Conservation (phyloP, 768 basidiomycete species). For the Lyophyllum decastes region DNA sequence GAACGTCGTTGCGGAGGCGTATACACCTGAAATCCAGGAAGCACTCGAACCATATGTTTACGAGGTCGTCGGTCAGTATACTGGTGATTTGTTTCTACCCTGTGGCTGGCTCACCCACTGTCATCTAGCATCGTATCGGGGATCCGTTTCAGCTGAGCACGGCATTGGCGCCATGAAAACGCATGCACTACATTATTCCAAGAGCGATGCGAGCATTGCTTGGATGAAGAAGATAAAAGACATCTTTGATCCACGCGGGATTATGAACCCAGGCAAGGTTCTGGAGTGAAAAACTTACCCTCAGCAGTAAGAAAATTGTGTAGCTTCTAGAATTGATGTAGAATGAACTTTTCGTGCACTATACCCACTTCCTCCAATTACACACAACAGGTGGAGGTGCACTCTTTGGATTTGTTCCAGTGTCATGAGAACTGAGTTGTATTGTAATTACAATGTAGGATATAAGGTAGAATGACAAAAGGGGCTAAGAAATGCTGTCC, state of each 20-base stretch:
- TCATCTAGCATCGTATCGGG: slow-evolving; percentile 65
- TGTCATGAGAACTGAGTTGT: no score
- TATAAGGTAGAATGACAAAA: no score
- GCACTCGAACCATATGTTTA: slow-evolving; percentile 95
- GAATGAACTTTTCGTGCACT: no score
- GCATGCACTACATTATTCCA: slow-evolving; percentile 86
- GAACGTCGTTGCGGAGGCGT: slow-evolving; percentile 84
- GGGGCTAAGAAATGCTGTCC: no score
- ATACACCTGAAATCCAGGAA: slow-evolving; percentile 79
- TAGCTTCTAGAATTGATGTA: no score
- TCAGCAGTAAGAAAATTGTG: not conserved
- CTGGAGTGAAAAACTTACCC: slow-evolving; percentile 38
- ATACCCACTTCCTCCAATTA: no score
- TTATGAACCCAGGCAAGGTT: slow-evolving; percentile 93
- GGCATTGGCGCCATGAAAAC: slow-evolving; percentile 97
- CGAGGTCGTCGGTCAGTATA: slow-evolving; percentile 75
- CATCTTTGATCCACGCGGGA: slow-evolving; percentile 86
- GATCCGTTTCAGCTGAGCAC: slow-evolving; percentile 96
- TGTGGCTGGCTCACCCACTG: not conserved
- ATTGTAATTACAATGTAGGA: no score
- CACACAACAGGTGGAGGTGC: no score
- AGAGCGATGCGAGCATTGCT: slow-evolving; percentile 74
- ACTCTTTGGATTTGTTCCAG: no score
- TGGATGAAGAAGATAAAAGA: slow-evolving; percentile 90
- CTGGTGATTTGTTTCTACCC: not conserved